A percentile compares a stretch with the other conserved stretches of the same genome.
phyloP scores from a whole-genome alignment of 768 basidiomycete species.

The Rhodotorula kratochvilovae region DNA sequence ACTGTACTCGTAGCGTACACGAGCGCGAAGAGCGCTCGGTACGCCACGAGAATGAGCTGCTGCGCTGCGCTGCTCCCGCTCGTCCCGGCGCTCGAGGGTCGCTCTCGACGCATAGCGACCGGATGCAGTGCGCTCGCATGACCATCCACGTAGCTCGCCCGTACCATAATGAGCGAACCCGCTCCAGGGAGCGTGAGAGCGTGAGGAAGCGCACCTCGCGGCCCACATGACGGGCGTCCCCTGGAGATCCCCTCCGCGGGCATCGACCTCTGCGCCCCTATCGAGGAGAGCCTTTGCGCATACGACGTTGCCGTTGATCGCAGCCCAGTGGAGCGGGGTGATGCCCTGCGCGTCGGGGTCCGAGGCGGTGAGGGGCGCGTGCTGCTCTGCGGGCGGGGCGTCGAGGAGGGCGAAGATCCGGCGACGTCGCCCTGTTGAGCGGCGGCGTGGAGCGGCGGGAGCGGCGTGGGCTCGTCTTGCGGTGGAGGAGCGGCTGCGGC shows the following conservation, averaged over 20 bases:
- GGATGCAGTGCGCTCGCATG: no score
- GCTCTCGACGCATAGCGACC: no score
- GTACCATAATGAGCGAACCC: no score
- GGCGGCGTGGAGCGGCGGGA: conserved; percentile 49
- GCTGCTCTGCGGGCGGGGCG: conserved; percentile 58
- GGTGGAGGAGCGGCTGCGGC: background rate
- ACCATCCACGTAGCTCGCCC: no score
- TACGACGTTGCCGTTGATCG: conserved; percentile 90
- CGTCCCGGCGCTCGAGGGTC: no score
- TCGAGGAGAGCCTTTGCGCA: conserved; percentile 82
- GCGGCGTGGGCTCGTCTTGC: background rate
- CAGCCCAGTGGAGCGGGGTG: conserved; percentile 95
- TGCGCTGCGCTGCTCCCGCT: no score
- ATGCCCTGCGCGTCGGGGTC: conserved; percentile 83
- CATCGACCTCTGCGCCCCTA: conserved; percentile 90
- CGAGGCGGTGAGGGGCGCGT: background rate
- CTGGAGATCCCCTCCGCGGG: conserved; percentile 83
- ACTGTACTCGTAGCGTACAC: no score
- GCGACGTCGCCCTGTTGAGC: conserved; percentile 79
- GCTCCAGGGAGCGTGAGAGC: no score
- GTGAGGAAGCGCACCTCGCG: no score
- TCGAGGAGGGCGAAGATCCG: conserved; percentile 61
- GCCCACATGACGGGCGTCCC: conserved; percentile 99
- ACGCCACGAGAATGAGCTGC: no score
- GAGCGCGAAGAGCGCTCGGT: no score